phyloP scores from a whole-genome alignment of 2,329 filamentous ascomycete genomes.

The Diaporthe sp. region DNA sequence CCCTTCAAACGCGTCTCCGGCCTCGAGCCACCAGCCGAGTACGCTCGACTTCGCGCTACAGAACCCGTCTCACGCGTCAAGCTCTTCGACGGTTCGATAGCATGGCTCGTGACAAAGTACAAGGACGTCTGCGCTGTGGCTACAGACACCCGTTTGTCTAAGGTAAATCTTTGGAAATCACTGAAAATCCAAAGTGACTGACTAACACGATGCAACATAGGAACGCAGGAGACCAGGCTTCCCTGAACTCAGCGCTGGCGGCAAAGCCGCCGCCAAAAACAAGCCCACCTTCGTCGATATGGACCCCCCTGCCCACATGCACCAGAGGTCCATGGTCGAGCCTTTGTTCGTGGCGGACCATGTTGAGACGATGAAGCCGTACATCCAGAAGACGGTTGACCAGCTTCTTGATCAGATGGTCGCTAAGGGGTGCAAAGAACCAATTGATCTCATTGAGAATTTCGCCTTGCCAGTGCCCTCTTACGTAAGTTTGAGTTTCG shows the following conservation, averaged over 20 bases:
- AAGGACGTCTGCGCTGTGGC: constrained; percentile 61
- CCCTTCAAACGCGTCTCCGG: constrained; percentile 56
- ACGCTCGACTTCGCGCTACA: constrained; percentile 57
- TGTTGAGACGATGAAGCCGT: constrained; percentile 57
- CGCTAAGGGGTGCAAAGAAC: neutral
- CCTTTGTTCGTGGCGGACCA: constrained; percentile 57
- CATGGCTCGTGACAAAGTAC: constrained; percentile 64
- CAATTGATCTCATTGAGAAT: neutral
- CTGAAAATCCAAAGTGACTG: no score
- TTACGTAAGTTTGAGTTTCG: constrained; percentile 53
- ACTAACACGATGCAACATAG: constrained; percentile 43
- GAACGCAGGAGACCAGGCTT: constrained; percentile 59
- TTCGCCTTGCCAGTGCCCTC: constrained; percentile 46
- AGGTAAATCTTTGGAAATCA: constrained; percentile 48
- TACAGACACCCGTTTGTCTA: constrained; percentile 61
- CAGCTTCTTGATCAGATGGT: constrained; percentile 54
- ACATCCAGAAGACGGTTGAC: constrained; percentile 62
- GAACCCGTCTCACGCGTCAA: constrained; percentile 60
- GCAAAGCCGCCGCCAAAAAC: constrained; percentile 62
- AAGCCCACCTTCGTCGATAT: constrained; percentile 67
- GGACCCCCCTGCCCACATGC: constrained; percentile 63
- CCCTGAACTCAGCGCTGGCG: constrained; percentile 61
- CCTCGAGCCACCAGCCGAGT: constrained; percentile 60
- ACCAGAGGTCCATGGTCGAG: constrained; percentile 63
- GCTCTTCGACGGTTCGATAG: constrained; percentile 61